Conservation (phyloP, 768 basidiomycete species). For the Trametes elegans region DNA sequence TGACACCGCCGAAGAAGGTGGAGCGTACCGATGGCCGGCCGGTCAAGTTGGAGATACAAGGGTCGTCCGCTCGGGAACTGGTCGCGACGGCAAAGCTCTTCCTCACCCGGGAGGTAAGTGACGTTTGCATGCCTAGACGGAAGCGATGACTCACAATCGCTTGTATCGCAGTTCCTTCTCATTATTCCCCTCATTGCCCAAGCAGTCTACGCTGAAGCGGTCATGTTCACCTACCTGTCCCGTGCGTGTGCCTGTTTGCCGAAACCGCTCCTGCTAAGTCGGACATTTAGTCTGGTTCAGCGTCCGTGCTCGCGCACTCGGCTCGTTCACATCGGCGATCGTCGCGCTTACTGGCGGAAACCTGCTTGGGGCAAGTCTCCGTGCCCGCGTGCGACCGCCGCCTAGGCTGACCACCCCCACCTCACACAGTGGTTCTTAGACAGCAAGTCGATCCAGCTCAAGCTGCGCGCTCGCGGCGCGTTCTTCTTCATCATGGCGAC, state of each 20-base stretch:
- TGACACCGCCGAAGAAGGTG: slow-evolving; percentile 11
- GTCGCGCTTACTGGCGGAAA: slow-evolving; percentile 6
- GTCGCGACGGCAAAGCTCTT: slow-evolving; percentile 5
- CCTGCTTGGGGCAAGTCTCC: slow-evolving; percentile 3
- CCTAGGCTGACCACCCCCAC: neutral
- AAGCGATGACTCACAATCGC: neutral
- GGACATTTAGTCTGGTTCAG: slow-evolving; percentile 4
- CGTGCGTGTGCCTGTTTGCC: neutral
- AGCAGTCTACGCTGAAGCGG: slow-evolving; percentile 6
- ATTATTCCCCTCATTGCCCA: slow-evolving; percentile 7
- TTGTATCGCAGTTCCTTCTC: slow-evolving; percentile 10
- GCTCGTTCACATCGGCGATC: slow-evolving; percentile 4
- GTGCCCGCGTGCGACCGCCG: neutral
- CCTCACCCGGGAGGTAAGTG: neutral
- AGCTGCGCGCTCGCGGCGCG: slow-evolving; percentile 5
- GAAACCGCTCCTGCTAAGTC: too few species aligned
- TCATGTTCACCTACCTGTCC: slow-evolving; percentile 11
- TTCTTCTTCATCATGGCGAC: slow-evolving; percentile 7
- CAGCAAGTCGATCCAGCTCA: neutral
- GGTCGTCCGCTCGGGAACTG: neutral
- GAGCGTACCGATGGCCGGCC: slow-evolving; percentile 4
- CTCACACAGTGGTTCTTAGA: slow-evolving; percentile 11
- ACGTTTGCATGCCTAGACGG: too few species aligned
- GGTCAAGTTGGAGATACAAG: slow-evolving; percentile 9
- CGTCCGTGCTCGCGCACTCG: slow-evolving; percentile 8